Conservation (phyloP, 169 alveolate genomes). For the Eimeria necatrix region DNA sequence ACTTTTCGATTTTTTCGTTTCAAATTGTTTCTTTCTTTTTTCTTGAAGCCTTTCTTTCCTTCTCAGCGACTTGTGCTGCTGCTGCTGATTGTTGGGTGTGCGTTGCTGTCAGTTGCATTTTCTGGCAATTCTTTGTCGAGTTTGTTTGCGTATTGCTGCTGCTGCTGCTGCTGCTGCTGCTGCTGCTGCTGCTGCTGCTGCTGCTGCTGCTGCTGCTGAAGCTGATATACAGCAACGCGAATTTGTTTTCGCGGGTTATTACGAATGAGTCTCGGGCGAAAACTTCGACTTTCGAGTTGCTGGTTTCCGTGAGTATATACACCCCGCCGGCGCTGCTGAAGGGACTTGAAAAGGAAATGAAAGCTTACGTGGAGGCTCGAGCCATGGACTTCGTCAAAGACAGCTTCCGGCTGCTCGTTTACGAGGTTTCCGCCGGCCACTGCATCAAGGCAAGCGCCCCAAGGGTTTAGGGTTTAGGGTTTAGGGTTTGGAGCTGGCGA, state of each 20-base stretch:
- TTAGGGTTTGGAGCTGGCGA: too few relatives aligned
- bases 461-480: neutral
- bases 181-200: slow-evolving; percentile 2
- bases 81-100: too few relatives aligned
- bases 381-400: slow-evolving; percentile 74
- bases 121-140: too few relatives aligned
- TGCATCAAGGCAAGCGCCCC: slow-evolving; percentile 29
- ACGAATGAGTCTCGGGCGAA: slow-evolving; percentile 76
- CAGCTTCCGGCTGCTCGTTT: slow-evolving; percentile 54
- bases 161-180: neutral
- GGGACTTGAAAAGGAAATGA: slow-evolving; percentile 41
- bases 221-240: slow-evolving; percentile 65
- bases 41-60: too few relatives aligned
- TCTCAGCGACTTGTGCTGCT: too few relatives aligned
- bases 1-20: too few relatives aligned
- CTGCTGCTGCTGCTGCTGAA: neutral
- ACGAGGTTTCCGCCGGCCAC: slow-evolving; percentile 58
- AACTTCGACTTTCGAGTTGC: slow-evolving; percentile 50
- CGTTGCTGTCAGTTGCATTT: too few relatives aligned
- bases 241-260: slow-evolving; percentile 69
- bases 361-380: slow-evolving; percentile 29
- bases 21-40: too few relatives aligned
- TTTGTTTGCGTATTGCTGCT: neutral
- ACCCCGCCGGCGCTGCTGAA: slow-evolving; percentile 48
- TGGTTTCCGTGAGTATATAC: slow-evolving; percentile 1